Base-by-base conservation (phyloP, 306 rosid genomes). In the Corylus avellana region DNA sequence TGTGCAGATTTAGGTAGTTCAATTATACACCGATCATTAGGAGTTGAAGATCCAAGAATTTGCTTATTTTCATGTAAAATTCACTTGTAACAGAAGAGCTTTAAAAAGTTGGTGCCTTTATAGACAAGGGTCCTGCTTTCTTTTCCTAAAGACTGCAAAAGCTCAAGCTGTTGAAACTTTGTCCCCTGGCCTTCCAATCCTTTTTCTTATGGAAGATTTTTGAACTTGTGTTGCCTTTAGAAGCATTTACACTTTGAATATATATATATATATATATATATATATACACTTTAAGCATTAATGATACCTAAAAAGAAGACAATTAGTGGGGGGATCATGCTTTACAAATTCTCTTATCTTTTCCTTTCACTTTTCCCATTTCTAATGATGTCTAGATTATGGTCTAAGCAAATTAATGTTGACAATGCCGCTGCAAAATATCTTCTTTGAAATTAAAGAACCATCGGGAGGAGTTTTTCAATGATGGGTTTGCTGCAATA, bases 121-220 rank as follows among this genome's bases (percentile, higher is more conserved):
- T 85, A 69, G 48, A 32, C 71, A 53, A 69, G 61, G 81, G 69
- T 73, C 73, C 82, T 78, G 53, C 85, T 82, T 79, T 87, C 70
- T 86, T 79, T 85, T 85, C 47, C 84, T 84, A 87, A 90, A 90
- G 94, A 79, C 97, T 91, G 91, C 89, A 87, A 93, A 93, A 91
- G 92, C 88, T 75, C 78, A 75, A 64, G 85, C 85, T 89, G 88
- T 90, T 68, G 84, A 85, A 85, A 86, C 84, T 79, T 79, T 82
- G 84, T 82, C 86, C 78, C 74, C 83, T 22, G 25, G 25, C 25
- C 57, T 66, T 69, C 64, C 70, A 73, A 42, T 75, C 78, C 46
- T 67, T 76, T 48, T 70, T 54, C 39, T 22, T 56, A 35, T 32
- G 13, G 47, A 25, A 27, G 49, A n/a, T 35, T 49, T 49, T 49